Conservation (phyloP, 257 asterid genomes). For the Rubia yunnanensis region DNA sequence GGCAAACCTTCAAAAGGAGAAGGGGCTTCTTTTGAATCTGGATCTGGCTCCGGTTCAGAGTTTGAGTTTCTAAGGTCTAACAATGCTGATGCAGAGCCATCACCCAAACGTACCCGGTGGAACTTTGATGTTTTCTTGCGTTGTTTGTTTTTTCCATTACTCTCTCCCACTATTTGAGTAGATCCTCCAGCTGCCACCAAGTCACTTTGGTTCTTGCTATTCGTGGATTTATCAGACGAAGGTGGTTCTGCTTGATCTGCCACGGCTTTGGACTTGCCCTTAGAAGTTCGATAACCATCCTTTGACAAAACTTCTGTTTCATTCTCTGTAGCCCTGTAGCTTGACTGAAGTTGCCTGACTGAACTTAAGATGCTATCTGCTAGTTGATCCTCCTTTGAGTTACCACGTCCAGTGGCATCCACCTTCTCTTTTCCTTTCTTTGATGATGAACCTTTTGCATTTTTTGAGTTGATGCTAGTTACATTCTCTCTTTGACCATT, state of each 20-base stretch:
- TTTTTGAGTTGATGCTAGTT: slow-evolving; percentile 22
- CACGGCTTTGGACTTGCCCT: slow-evolving; percentile 43
- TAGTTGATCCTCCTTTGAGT: slow-evolving; percentile 26
- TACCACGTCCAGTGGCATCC: slow-evolving; percentile 29
- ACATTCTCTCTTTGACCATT: slow-evolving; percentile 26
- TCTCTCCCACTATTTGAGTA: slow-evolving; percentile 29
- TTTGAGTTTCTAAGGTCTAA: slow-evolving; percentile 38
- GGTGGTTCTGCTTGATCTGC: slow-evolving; percentile 20
- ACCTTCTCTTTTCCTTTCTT: slow-evolving; percentile 60
- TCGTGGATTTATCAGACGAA: slow-evolving; percentile 24
- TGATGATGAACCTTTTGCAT: slow-evolving; percentile 19
- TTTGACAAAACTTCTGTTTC: slow-evolving; percentile 63
- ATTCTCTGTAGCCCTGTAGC: slow-evolving; percentile 43
- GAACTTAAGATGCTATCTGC: slow-evolving; percentile 48
- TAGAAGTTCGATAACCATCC: slow-evolving; percentile 71
- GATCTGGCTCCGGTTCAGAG: slow-evolving; percentile 48
- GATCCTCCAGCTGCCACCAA: slow-evolving; percentile 27
- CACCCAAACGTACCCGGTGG: slow-evolving; percentile 73
- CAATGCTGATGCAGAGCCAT: slow-evolving; percentile 52
- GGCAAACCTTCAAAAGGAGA: slow-evolving; percentile 17
- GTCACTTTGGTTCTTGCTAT: slow-evolving; percentile 27
- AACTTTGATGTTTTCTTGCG: slow-evolving; percentile 81
- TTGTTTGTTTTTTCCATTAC: slow-evolving; percentile 57
- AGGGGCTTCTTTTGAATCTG: slow-evolving; percentile 19
- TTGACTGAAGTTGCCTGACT: slow-evolving; percentile 56